phyloP scores from a whole-genome alignment of 176 grass and related monocot genomes.

The Tillandsia fasciculata region DNA sequence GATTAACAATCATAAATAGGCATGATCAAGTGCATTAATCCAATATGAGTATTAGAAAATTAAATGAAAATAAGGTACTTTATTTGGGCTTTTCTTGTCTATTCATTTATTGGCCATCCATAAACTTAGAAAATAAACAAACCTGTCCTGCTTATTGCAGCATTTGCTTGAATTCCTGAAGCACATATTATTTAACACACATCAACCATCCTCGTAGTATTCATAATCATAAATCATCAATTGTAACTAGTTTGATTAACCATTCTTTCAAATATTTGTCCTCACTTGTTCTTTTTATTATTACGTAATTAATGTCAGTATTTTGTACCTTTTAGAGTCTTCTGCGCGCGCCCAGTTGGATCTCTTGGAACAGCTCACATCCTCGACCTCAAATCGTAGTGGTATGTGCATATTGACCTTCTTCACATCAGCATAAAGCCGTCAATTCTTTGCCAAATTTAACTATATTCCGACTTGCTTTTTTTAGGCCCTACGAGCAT shows the following conservation, averaged over 20 bases:
- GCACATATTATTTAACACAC: no score
- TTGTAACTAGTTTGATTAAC: background rate
- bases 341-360: slow-evolving; percentile 61
- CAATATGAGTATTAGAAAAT: no score
- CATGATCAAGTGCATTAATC: no score
- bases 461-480: background rate
- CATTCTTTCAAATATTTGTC: background rate
- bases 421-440: background rate
- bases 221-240: background rate
- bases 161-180: no score
- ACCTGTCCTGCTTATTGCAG: no score
- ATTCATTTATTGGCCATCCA: no score
- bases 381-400: slow-evolving; percentile 25
- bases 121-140: no score
- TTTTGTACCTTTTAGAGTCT: slow-evolving; percentile 38
- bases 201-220: no score
- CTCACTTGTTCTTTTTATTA: slow-evolving; percentile 14
- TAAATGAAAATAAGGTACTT: no score
- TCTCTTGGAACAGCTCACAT: slow-evolving; percentile 81
- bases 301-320: background rate
- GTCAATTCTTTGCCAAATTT: background rate
- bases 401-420: slow-evolving; percentile 28
- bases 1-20: no score
- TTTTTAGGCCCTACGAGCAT: slow-evolving; percentile 27
- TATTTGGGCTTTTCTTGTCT: no score